These are phyloP conservation scores for Naegleria fowleri DNA, from an alignment of 208 protist species.

Conservation along the genomic window DNA sequence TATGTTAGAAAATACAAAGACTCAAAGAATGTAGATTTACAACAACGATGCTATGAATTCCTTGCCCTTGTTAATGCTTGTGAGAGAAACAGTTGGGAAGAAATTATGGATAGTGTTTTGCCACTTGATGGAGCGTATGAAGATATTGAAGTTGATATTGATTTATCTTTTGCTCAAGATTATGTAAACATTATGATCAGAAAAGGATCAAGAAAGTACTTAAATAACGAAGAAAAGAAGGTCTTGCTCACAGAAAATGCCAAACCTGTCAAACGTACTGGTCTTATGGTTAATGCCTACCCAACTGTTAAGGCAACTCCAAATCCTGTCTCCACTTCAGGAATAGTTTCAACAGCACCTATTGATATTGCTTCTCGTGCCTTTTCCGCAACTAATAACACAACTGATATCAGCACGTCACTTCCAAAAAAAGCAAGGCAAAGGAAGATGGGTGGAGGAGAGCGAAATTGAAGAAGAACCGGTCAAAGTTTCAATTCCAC, in stretches of 20 bases:
- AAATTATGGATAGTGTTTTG: conserved; percentile 54
- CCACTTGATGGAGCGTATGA: conserved; percentile 67
- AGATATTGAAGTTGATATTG: conserved; percentile 54
- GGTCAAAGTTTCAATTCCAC: not conserved
- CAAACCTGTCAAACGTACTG: not conserved
- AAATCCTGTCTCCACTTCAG: not conserved
- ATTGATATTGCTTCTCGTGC: not conserved
- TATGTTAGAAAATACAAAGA: conserved; percentile 42
- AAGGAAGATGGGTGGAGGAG: not conserved
- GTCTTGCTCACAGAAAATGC: not conserved
- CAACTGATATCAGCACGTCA: not conserved
- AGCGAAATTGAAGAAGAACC: not conserved
- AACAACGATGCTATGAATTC: conserved; percentile 74
- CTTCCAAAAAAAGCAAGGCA: not conserved
- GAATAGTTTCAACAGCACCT: not conserved
- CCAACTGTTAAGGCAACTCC: not conserved
- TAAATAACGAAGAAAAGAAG: not conserved
- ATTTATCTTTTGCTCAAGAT: conserved; percentile 52
- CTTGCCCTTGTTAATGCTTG: conserved; percentile 42
- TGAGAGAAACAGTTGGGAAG: conserved; percentile 24
- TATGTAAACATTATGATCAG: conserved; percentile 49
- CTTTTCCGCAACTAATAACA: not conserved
- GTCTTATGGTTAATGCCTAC: not conserved
- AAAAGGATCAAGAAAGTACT: conserved; percentile 54
- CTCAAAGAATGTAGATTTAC: conserved; percentile 56